Base-by-base conservation (phyloP, 2,329 filamentous ascomycete genomes). In the Xylaria sp. region DNA sequence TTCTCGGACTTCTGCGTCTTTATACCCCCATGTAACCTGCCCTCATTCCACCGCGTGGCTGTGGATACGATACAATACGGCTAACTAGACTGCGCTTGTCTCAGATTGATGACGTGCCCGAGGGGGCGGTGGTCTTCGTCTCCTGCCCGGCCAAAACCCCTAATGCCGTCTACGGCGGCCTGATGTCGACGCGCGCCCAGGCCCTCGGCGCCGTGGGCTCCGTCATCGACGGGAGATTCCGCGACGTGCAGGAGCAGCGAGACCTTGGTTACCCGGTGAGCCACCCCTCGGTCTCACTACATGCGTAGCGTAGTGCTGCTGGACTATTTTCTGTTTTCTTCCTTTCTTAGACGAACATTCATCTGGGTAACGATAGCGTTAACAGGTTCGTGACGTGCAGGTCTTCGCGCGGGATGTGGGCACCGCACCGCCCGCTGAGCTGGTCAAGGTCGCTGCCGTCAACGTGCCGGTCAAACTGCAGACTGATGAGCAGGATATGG, bases 171-270 rank as follows among this genome's bases (percentile, higher is more conserved):
- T 86, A 84, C 66, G 84, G 83, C 33, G 83, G 83, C 0, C 73
- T 86, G 23, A 85, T 85, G 83, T 80, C 79, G 23, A 78, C 78
- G 2, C 76, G 82, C 19, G 83, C 83, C 2, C 75, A 77, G 65
- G 72, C 73, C 5, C 74, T 75, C 43, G 78, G 78, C 4, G 82
- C 81, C 1, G 79, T 74, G 1, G 83, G 83, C 0, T 79, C 80
- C 3, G 75, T 85, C 12, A 79, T 86, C 33, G 83, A 85, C 69
- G 83, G 83, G 3, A 76, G 82, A 3, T 76, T 85, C 57, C 78
- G 83, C 9, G 83, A 85, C 67, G 71, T 86, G 25, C 77, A 83
- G 64, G 83, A 85, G 72, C 83, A 86, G 69, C 79, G 83, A 6
- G 80, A 78, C 21, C 70, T 84, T 19, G 71, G 72, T 0, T 84